phyloP scores from a whole-genome alignment of 148 eudicot genomes.

The Vaccinium macrocarpon region DNA sequence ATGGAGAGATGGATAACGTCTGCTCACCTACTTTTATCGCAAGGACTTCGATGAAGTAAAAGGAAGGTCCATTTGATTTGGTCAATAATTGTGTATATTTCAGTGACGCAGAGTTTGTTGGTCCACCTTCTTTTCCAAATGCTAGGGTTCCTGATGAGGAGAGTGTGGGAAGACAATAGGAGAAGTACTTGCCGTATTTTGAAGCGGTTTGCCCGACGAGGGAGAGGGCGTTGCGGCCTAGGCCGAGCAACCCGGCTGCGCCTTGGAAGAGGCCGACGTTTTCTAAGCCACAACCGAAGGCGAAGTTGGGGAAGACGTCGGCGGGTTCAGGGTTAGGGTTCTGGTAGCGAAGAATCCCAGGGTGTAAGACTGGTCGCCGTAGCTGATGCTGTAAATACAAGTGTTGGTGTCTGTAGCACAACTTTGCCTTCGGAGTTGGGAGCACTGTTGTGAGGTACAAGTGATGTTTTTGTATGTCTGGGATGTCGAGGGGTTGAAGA shows the following conservation, averaged over 20 bases:
- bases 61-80: constrained; percentile 35
- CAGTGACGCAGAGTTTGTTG: too few relatives aligned
- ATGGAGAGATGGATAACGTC: constrained; percentile 37
- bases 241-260: constrained; percentile 25
- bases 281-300: constrained; percentile 28
- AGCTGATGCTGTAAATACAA: not conserved
- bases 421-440: not conserved
- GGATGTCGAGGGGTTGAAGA: too few relatives aligned
- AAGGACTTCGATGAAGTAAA: constrained; percentile 31
- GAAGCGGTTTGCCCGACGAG: constrained; percentile 19
- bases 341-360: constrained; percentile 9
- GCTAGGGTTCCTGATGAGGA: too few relatives aligned
- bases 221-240: constrained; percentile 14
- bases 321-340: constrained; percentile 1
- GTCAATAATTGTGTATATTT: constrained; percentile 12
- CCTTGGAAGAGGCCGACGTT: constrained; percentile 21
- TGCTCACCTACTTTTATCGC: constrained; percentile 33
- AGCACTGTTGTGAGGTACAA: constrained; percentile 38
- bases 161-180: constrained; percentile 28
- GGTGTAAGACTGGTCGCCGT: constrained; percentile 12
- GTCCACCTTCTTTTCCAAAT: too few relatives aligned
- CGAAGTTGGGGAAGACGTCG: constrained; percentile 15
- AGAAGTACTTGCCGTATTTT: constrained; percentile 21
- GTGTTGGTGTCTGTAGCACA: not conserved
- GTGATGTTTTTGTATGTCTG: too few relatives aligned